Evolutionary conservation across 495 filamentous ascomycete genomes (phyloP), one percentile per base, ranked within the genome.

Genomic region (Aspergillus nidulans): DNA sequence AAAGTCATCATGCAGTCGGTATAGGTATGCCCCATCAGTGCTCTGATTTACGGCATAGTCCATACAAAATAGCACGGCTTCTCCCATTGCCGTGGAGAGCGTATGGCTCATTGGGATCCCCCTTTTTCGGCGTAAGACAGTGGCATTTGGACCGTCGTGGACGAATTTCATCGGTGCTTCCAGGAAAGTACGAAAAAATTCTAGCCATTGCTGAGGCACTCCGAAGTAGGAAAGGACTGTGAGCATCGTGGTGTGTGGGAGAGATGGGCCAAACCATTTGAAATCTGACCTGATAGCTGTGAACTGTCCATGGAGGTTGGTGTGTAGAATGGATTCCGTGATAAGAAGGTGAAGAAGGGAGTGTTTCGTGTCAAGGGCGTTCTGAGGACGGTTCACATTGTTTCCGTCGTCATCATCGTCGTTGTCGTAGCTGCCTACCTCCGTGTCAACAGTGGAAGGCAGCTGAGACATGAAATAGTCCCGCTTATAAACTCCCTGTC

Each of bases 1-100:
- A 55, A 88, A 81, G 60, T 88, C 85, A 58, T 87, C 85, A 53
- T 85, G 78, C 32, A 87, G 71, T 6, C 85, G 82, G 56, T 84
- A 85, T 13, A 88, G 65, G 28, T 78, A 71, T 6, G 71, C 65
- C 1, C 73, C 73, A 6, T 80, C 62, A 0, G 85, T 77, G 8
- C 62, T 62, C 52, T 86, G 80, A 52, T 88, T 89, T 39, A 89
- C 76, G 1, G 81, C 70, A 53, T 80, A 85, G 57, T 89, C 85
- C 64, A 88, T 75, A 56, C 79, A 83, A 63, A 87, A 87, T 0
- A 89, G 66, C 10, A 86, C 67, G 0, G 74, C 70, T 54, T 89
- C 85, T 4, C 82, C 81, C 41, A 86, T 77, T 36, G 81, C 63
- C 40, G 81, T 73, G 19, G 81, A 84, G 10, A 89, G 67, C 4